Evolutionary conservation across 1,284 basidiomycete species (phyloP).

Genomic region (Polyporus tsugae): DNA sequence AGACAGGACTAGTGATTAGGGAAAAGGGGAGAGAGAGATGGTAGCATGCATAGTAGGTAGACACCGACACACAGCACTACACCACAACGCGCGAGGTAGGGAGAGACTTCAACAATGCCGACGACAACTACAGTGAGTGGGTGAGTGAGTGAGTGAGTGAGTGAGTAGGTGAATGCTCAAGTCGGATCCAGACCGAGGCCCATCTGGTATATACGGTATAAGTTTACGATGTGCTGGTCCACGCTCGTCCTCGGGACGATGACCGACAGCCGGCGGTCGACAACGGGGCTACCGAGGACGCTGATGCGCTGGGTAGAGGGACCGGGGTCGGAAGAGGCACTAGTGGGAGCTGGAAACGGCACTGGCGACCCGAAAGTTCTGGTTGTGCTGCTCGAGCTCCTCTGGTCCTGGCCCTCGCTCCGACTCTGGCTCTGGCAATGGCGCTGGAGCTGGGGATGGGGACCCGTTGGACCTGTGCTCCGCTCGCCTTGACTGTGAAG

Average conservation of each 20-base stretch:
- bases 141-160: neutral
- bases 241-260: slow-evolving; percentile 29
- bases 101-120: neutral
- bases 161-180: neutral
- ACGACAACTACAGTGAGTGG: neutral
- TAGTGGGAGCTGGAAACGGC: slow-evolving; percentile 10
- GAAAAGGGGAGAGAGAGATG: slow-evolving; percentile 1
- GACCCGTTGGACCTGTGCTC: neutral
- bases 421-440: neutral
- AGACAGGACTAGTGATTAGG: neutral
- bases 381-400: slow-evolving; percentile 8
- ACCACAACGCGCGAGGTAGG: neutral
- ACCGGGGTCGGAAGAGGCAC: neutral
- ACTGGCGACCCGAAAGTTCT: slow-evolving; percentile 5
- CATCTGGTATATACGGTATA: slow-evolving; percentile 33
- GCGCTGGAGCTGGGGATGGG: neutral
- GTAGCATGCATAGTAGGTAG: slow-evolving; percentile 1
- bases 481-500: slow-evolving; percentile 9
- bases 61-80: neutral
- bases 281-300: neutral
- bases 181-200: slow-evolving; percentile 27
- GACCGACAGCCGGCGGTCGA: slow-evolving; percentile 22
- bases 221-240: slow-evolving; percentile 30
- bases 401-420: neutral
- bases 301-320: slow-evolving; percentile 5